Base-by-base conservation (phyloP, 2,329 filamentous ascomycete genomes). In the Aspergillus transmontanensis region DNA sequence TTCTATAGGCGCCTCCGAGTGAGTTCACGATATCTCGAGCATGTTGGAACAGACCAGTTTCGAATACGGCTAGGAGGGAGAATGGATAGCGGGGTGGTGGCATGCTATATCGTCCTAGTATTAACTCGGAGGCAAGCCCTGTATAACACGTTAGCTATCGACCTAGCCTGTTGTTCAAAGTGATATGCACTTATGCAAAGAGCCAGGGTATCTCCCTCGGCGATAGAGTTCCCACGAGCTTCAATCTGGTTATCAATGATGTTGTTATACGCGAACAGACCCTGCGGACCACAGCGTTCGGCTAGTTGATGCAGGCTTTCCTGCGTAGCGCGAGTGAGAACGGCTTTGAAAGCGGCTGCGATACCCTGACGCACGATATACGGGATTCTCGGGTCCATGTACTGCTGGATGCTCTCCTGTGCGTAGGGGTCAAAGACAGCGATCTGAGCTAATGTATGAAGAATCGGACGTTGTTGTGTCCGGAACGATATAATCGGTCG, bases 101-200 rank as follows among this genome's bases (percentile, higher is more conserved):
- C 19, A 72, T 34, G 28, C 59, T 19, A 41, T 70, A 73, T 23
- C 69, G 65, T 10, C 66, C 67, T 19, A 72, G 46, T 2, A 72
- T 58, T 6, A 73, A 57, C 32, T 72, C 71, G 7, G 68, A 63
- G 7, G 66, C 71, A 4, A 72, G 64, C 28, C 70, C 69, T 72
- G 12, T 45, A 9, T 9, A 32, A 16, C 2, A 19, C 14, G 14
- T 59, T n/a, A 57, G 39, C 9, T 56, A 26, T 14, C 34, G 39
- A 1, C 3, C 12, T 4, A 12, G 14, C 1, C 6, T 23, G 7
- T 34, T 36, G 14, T 2, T 2, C 14, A 57, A 9, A 11, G 12
- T 12, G 3, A 6, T 46, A 5, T 69, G 9, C 63, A 73, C 70
- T 59, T 28, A 71, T 71, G 16, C 59, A 56, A 3, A 69, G 59